Base-by-base conservation (phyloP, 495 filamentous ascomycete genomes). In the Penicillium paxilli region DNA sequence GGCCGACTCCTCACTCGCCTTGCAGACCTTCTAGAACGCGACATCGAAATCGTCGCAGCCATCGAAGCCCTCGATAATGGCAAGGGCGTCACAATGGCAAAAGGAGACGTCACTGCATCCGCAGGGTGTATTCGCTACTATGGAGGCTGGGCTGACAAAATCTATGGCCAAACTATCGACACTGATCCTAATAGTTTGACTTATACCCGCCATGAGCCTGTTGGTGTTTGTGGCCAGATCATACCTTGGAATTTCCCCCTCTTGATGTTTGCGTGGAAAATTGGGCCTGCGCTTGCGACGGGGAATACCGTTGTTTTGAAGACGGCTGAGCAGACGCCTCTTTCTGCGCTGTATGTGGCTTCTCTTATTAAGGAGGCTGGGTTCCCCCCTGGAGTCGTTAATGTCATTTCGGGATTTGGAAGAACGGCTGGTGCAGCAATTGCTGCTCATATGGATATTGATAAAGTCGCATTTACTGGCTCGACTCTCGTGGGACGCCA, bases 121-220 rank as follows among this genome's bases (percentile, higher is more conserved):
- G 47, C 47, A 11, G 47, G 47, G 17, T 50, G 47, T 22, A 38
- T 51, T 19, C 45, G 76, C 75, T 96, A 96, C 79, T 97, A 96
- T 62, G 92, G 83, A 64, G 92, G 92, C 42, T 97, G 91, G 91
- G 89, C 92, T 30, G 92, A 97, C 76, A 97, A 97, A 86, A 86
- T 97, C 57, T 85, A 92, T 76, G 92, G 92, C 66, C 92, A 91
- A 75, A 90, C 91, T 58, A 87, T 96, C 51, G 92, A 96, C 58
- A 91, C 90, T 44, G 78, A 84, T 63, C 73, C 80, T 14, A 87
- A 92, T 44, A 87, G 84, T 63, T 90, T 97, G 73, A 84, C 87
- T 76, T 97, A 95, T 76, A 91, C 88, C 62, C 81, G 78, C 58
- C 88, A 89, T 59, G 91, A 96, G 75, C 91, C 92, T 19, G 83